Base-by-base conservation (phyloP, 805 yeast genomes). In the Wickerhamiella qilinensis region DNA sequence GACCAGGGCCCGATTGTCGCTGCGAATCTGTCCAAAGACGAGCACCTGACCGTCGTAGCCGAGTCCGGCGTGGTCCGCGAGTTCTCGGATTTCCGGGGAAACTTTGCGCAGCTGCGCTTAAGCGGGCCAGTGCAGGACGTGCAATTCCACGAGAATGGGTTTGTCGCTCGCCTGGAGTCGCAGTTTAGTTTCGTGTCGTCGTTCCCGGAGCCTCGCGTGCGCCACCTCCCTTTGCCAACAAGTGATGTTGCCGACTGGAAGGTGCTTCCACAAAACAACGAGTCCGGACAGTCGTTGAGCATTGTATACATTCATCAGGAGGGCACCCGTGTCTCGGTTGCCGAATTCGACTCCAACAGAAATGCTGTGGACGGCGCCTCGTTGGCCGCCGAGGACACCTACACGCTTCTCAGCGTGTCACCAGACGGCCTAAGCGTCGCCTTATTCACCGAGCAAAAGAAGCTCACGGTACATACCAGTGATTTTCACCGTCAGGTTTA, bases 51-150 rank as follows among this genome's bases (percentile, higher is more conserved):
- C 9, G 70, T 78, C 11, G 68, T 77, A 1, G 53, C 75, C 28
- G 65, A 62, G 24, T 59, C 62, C 36, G 77, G 78, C 5, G 61
- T 57, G 21, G 69, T 66, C 19, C 60, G 93, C 20, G 58, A 65
- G 20, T 81, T 79, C 55, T 56, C 63, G 31, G 85, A 80, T 48
- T 73, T 78, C 44, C 70, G 71, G 17, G 80, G 82, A 3, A 75
- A 71, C 33, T 82, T 80, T 52, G 63, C 64, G 35, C 53, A 47
- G 20, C 8, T 43, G 15, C 33, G 38, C 19, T 37, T 35, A 16
- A 37, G 36, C 3, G 28, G 25, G 11, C 37, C 43, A 1, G 31
- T 24, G 2, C 11, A 12, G 3, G 38, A 17, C 3, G 22, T 16
- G 4, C 24, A 20, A 20, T 19, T 4, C 4, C 25, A 20, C 17